A percentile compares a stretch with the other conserved stretches of the same genome.
Evolutionary conservation across 2,329 filamentous ascomycete species (phyloP).

Genomic region (Didymella exigua): DNA sequence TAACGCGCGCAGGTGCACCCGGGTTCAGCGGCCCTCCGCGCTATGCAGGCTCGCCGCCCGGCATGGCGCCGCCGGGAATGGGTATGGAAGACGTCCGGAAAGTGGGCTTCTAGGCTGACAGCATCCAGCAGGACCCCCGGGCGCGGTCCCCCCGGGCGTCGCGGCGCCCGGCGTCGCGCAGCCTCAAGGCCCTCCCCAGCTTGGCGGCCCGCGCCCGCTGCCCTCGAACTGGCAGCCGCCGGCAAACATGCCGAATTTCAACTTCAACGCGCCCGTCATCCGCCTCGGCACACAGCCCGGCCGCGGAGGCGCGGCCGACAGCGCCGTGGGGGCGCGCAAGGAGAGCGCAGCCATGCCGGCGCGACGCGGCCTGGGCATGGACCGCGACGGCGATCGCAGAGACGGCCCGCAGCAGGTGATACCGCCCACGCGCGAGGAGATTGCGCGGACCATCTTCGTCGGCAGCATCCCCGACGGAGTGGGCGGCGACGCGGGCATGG

Average conservation of each 20-base stretch:
- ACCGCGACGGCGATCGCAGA: constrained; percentile 64
- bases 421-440: constrained; percentile 87
- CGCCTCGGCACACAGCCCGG: constrained; percentile 78
- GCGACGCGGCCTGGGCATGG: constrained; percentile 63
- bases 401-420: constrained; percentile 72
- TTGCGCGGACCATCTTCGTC: constrained; percentile 88
- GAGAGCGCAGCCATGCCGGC: constrained; percentile 51
- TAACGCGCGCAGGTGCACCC: constrained; percentile 50
- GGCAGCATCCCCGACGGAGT: constrained; percentile 81
- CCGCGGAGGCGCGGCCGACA: constrained; percentile 59
- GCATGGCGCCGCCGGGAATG: constrained; percentile 80
- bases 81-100: constrained; percentile 60
- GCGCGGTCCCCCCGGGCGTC: constrained; percentile 70
- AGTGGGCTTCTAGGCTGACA: background rate
- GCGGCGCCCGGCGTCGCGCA: constrained; percentile 78
- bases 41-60: constrained; percentile 74
- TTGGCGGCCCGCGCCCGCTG: constrained; percentile 79
- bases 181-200: constrained; percentile 72
- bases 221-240: constrained; percentile 87
- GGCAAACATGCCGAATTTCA: constrained; percentile 93
- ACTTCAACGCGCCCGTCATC: constrained; percentile 96
- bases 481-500: constrained; percentile 77
- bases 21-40: constrained; percentile 77
- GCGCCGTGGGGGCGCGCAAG: constrained; percentile 55
- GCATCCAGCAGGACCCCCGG: constrained; percentile 17